These are phyloP conservation scores for Primulina eburnea DNA, from an alignment of 257 asterid species.

Conservation along the genomic window DNA sequence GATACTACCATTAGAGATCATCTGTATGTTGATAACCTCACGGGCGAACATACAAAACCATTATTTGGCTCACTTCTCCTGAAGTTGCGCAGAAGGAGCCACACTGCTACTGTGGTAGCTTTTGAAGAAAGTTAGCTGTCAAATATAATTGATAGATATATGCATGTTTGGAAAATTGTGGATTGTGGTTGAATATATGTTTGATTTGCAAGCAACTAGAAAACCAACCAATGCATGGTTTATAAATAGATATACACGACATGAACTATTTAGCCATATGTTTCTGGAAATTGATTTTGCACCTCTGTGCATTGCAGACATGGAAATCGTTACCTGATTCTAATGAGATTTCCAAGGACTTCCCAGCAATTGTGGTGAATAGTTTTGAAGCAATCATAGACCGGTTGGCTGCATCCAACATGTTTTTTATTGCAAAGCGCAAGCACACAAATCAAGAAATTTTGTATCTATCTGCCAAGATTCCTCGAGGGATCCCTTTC, in stretches of 20 bases:
- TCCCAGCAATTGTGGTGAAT: conserved; percentile 64
- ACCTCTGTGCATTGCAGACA: conserved; percentile 45
- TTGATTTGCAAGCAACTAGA: background rate
- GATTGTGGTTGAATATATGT: background rate
- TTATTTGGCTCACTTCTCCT: background rate
- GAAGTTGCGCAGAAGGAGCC: background rate
- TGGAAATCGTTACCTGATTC: conserved; percentile 99
- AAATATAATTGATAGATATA: background rate
- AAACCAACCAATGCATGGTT: background rate
- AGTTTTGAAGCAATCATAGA: conserved; percentile 72
- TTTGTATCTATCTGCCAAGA: conserved; percentile 85
- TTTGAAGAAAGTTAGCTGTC: conserved; percentile 5
- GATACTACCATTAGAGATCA: conserved; percentile 2
- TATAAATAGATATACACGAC: background rate
- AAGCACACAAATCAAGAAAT: conserved; percentile 85
- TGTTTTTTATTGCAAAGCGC: conserved; percentile 95
- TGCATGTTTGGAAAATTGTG: background rate
- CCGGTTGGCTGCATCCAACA: conserved; percentile 58
- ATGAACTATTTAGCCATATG: background rate
- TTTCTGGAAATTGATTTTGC: conserved; percentile 21
- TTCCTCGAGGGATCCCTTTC: conserved; percentile 80
- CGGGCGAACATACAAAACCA: background rate
- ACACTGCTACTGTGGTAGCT: background rate
- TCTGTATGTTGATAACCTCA: background rate
- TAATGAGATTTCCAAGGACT: conserved; percentile 78